phyloP scores from a whole-genome alignment of 805 yeast species.

The Lipomyces sp. region DNA sequence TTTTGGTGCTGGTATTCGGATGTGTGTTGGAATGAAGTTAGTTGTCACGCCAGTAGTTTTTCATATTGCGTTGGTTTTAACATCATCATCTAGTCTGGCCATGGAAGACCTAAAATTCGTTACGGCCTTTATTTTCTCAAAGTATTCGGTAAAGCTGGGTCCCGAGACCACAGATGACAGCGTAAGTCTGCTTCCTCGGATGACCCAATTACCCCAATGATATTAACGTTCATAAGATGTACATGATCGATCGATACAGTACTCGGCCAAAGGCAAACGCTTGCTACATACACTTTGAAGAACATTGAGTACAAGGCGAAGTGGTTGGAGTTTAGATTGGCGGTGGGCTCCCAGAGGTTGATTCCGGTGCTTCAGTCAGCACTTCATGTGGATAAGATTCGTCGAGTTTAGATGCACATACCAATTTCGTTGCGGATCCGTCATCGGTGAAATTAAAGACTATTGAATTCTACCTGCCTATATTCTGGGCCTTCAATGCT shows the following conservation, averaged over 20 bases:
- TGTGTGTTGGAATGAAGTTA: constrained; percentile 67
- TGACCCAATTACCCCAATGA: neutral
- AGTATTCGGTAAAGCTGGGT: constrained; percentile 25
- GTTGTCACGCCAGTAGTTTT: neutral
- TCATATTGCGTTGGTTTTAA: no score
- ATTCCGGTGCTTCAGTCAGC: no score
- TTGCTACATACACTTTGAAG: neutral
- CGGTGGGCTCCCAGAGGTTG: no score
- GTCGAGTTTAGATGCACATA: no score
- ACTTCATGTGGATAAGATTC: no score
- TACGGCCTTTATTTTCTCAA: constrained; percentile 54
- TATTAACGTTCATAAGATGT: neutral
- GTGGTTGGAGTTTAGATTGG: no score
- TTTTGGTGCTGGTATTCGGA: constrained; percentile 73
- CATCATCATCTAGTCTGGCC: constrained; percentile 47
- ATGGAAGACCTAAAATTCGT: constrained; percentile 66
- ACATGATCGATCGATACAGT: constrained; percentile 4
- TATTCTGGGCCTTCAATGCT: no score
- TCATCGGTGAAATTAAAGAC: no score
- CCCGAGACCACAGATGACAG: neutral
- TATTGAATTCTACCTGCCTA: no score
- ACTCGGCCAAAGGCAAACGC: constrained; percentile 3
- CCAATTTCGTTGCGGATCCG: no score
- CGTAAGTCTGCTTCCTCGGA: neutral
- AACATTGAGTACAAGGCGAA: neutral